Evolutionary conservation across 306 rosid genomes (phyloP), one percentile per base, ranked within the genome.

Genomic region (Pachyrhizus erosus): DNA sequence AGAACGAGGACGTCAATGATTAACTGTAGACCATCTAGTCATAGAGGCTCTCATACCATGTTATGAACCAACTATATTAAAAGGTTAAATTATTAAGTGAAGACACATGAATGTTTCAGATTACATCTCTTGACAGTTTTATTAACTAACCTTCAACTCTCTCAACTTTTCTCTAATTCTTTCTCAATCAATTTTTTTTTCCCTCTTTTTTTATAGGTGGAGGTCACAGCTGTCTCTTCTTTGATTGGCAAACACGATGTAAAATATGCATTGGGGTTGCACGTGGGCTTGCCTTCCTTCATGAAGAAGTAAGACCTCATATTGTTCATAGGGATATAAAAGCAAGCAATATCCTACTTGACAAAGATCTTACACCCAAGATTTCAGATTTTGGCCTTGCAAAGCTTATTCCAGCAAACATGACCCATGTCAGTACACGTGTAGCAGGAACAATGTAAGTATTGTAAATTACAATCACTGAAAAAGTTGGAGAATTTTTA

Each of bases 321-420:
- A 91, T 96, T 84, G 87, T 93, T 85, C 99, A 96, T 78, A 91
- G 99, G 74, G 99, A 96, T 78, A 96, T 96, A 85, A 96, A 96
- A 90, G 98, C 99, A 7, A 96, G 99, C 91, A 96, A 96, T 61
- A 96, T 96, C 84, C 92, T 96, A 42, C 98, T 96, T 14, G 97
- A 92, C 79, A 83, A 72, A 80, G 89, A 92, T 72, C 89, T 96
- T 29, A 79, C 86, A 13, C 97, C 99, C 37, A 96, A 89, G 80
- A 96, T 96, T 80, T 90, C 99, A 26, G 99, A 96, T 87, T 96
- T 96, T 60, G 99, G 99, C 29, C 99, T 96, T 12, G 99, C 99
- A 48, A 96, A 92, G 85, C 97, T 96, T 51, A 83, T 96, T 73
- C 97, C 99, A 3, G 75, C 98, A 26, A 89, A 93, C 79, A 74